Percentiles rank a stretch among this genome's conserved stretches.
phyloP scores from a whole-genome alignment of 108 stramenopile genomes.

The Nitzschia palea region DNA sequence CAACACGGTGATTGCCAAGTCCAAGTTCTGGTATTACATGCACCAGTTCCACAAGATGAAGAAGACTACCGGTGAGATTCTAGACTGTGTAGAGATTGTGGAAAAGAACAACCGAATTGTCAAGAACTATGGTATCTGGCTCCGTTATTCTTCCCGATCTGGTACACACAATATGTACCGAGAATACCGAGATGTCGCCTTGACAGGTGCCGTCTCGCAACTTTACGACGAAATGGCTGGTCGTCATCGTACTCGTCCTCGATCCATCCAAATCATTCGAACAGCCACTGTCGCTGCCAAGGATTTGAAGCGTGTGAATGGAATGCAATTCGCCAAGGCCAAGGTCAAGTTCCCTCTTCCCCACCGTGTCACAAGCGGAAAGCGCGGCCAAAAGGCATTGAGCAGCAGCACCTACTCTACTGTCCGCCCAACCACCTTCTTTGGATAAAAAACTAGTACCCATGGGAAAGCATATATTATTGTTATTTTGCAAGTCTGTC shows the following conservation, averaged over 20 bases:
- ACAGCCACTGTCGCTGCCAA: conserved; percentile 87
- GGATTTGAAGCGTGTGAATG: conserved; percentile 92
- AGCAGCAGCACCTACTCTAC: conserved; percentile 71
- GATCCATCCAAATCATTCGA: conserved; percentile 99
- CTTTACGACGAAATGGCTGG: conserved; percentile 99
- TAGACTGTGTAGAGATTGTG: conserved; percentile 94
- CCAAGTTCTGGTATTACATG: conserved; percentile 99
- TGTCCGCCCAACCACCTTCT: conserved; percentile 81
- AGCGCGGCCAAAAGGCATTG: conserved; percentile 89
- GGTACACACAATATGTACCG: conserved; percentile 99
- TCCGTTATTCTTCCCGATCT: conserved; percentile 97
- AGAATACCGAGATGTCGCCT: conserved; percentile 96
- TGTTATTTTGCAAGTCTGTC: no score
- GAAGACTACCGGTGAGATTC: conserved; percentile 99
- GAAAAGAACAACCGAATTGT: conserved; percentile 97
- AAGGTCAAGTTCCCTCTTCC: conserved; percentile 98
- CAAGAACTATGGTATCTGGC: conserved; percentile 99
- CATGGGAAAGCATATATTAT: neutral
- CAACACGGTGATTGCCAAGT: conserved; percentile 94
- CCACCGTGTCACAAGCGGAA: conserved; percentile 92
- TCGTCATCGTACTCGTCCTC: conserved; percentile 97
- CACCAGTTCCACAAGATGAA: conserved; percentile 99
- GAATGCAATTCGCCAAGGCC: conserved; percentile 88
- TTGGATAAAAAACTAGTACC: conserved; percentile 61
- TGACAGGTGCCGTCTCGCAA: conserved; percentile 97